Conservation (phyloP, 352 stramenopile species). For the Aphanomyces stellatus region DNA sequence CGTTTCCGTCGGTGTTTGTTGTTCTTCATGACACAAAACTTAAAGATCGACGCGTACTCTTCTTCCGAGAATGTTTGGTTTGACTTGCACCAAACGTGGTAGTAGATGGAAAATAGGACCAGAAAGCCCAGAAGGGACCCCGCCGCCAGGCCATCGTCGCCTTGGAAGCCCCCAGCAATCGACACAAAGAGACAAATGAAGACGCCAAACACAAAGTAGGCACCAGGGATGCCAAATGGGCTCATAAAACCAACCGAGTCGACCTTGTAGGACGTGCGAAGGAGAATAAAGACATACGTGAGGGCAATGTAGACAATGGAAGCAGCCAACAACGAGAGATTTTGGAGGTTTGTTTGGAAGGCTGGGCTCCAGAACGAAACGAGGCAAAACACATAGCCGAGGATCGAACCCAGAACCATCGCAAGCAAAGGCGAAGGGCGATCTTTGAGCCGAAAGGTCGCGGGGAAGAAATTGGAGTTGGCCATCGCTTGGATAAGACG, state of each 20-base stretch:
- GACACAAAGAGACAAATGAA: neutral
- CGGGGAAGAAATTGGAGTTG: neutral
- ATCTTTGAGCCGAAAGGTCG: neutral
- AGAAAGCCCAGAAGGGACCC: neutral
- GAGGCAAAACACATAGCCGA: conserved; percentile 1
- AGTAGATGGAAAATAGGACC: neutral
- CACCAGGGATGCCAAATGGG: neutral
- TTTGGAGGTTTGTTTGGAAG: neutral
- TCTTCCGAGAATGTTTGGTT: conserved; percentile 1
- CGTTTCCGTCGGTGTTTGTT: neutral
- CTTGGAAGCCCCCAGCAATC: conserved; percentile 4
- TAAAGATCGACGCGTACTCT: neutral
- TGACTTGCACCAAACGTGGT: neutral
- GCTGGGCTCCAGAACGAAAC: neutral
- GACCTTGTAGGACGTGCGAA: neutral
- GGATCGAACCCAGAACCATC: neutral
- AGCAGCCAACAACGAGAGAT: neutral
- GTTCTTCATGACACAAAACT: conserved; percentile 1
- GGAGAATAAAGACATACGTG: neutral
- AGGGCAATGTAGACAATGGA: neutral
- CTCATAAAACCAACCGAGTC: neutral
- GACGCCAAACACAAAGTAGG: neutral
- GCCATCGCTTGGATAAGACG: neutral
- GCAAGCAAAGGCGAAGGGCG: neutral
- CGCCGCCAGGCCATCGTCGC: neutral